Evolutionary conservation across 208 protist genomes (phyloP), one percentile per base, ranked within the genome.

Genomic region (Leishmania martiniquensis): DNA sequence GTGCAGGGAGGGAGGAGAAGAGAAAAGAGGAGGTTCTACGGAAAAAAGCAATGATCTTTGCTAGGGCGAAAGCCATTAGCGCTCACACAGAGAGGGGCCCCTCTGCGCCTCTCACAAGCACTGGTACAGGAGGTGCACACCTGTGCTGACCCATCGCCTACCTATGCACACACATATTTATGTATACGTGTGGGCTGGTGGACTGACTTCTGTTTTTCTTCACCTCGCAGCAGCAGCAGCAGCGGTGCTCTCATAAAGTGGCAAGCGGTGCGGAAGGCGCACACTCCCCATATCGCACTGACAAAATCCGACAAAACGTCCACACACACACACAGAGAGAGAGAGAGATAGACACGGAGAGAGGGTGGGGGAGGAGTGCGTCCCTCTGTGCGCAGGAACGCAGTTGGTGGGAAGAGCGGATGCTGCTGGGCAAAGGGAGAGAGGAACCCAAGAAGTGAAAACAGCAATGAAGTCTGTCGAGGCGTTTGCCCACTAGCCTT

Each of bases 211-310:
- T n/a, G n/a, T n/a, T n/a, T 34, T 15, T 70, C 0, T 54, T 49
- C 45, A 6, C 55, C 39, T 45, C 12, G 62, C 25, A 72, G 47
- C 67, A 72, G 47, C 39, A 72, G 68, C 39, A 72, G 42, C 49
- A 72, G 68, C 68, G 37, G 47, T 32, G 49, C n/a, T 5, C 29
- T 57, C 44, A 69, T n/a, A 65, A 29, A 65, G 17, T 5, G 2
- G n/a, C 34, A 69, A 2, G 20, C n/a, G 42, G 63, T 15, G 17
- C 63, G 29, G 15, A 45, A 34, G 22, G 22, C 7, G 42, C 25
- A 10, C 37, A 29, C 63, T 15, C 20, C 3, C 63, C 12, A 4
- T 32, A 9, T 17, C 20, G 42, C 63, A 69, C 32, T 25, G 20
- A 69, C 25, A 15, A 67, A 45, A n/a, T n/a, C n/a, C 4, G 37